Percentiles rank a stretch among this genome's conserved stretches.
Evolutionary conservation across 2,329 filamentous ascomycete species (phyloP).

Genomic region (Fusarium sp.): DNA sequence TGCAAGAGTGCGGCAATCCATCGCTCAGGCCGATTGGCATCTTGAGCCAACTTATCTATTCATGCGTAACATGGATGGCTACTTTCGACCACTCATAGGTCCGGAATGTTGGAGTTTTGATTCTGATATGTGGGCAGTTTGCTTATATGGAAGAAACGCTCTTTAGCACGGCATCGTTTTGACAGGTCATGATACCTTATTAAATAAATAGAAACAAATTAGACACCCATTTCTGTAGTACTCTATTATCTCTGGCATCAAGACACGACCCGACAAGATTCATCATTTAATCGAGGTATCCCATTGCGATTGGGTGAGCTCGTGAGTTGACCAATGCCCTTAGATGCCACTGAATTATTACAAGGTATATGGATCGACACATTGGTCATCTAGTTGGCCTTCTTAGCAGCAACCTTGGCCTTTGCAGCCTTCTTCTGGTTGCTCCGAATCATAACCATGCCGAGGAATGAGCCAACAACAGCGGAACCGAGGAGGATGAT

Average conservation of each 20-base stretch:
- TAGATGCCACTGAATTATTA: slow-evolving; percentile 39
- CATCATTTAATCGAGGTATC: slow-evolving; percentile 2
- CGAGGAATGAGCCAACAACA: slow-evolving; percentile 95
- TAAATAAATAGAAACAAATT: slow-evolving; percentile 55
- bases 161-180: slow-evolving; percentile 45
- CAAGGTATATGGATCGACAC: slow-evolving; percentile 37
- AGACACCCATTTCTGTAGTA: slow-evolving; percentile 50
- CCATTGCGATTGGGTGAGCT: slow-evolving; percentile 35
- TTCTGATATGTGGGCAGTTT: slow-evolving; percentile 49
- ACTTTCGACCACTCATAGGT: slow-evolving; percentile 39
- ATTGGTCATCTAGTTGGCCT: slow-evolving; percentile 75
- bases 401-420: slow-evolving; percentile 84
- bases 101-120: slow-evolving; percentile 46
- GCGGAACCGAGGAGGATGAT: slow-evolving; percentile 91
- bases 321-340: slow-evolving; percentile 19
- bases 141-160: slow-evolving; percentile 48
- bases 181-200: slow-evolving; percentile 39
- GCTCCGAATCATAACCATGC: slow-evolving; percentile 98
- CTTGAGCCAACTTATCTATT: slow-evolving; percentile 23
- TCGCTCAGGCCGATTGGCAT: slow-evolving; percentile 30
- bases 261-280: slow-evolving; percentile 10
- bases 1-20: slow-evolving; percentile 20
- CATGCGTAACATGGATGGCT: slow-evolving; percentile 31
- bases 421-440: slow-evolving; percentile 98
- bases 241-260: slow-evolving; percentile 29